Evolutionary conservation across 768 basidiomycete genomes (phyloP).

Genomic region (Mycena leptocephala): DNA sequence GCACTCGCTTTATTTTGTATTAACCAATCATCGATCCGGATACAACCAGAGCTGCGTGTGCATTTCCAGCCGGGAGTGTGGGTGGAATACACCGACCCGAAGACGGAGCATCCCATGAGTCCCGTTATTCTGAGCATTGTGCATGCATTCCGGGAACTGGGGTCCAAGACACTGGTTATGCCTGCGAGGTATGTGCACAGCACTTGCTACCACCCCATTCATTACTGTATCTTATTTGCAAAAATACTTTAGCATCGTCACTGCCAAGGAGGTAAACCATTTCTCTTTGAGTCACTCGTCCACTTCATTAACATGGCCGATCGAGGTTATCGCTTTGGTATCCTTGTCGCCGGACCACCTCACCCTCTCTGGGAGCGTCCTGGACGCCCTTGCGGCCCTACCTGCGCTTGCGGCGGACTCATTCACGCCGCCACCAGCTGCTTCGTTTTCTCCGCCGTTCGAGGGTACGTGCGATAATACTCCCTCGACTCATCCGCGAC

Average conservation of each 20-base stretch:
- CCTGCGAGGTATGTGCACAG: constrained; percentile 62
- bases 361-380: constrained; percentile 58
- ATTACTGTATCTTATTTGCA: background rate
- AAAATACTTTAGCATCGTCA: constrained; percentile 52
- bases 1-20: background rate
- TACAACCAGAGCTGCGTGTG: constrained; percentile 62
- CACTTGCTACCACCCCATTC: too few relatives aligned
- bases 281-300: background rate
- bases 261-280: constrained; percentile 53
- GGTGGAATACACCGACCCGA: constrained; percentile 57
- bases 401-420: constrained; percentile 38
- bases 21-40: background rate
- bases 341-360: constrained; percentile 60
- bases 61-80: constrained; percentile 60
- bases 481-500: background rate
- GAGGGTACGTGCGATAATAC: background rate
- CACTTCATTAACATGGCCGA: background rate
- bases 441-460: background rate
- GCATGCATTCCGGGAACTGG: constrained; percentile 51
- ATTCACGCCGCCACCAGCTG: constrained; percentile 19
- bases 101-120: constrained; percentile 60
- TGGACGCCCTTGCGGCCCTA: constrained; percentile 54
- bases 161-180: constrained; percentile 62
- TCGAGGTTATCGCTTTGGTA: constrained; percentile 59
- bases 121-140: constrained; percentile 58